These are phyloP conservation scores for Erodium texanum DNA, from an alignment of 441 rosid genomes.

Conservation along the genomic window DNA sequence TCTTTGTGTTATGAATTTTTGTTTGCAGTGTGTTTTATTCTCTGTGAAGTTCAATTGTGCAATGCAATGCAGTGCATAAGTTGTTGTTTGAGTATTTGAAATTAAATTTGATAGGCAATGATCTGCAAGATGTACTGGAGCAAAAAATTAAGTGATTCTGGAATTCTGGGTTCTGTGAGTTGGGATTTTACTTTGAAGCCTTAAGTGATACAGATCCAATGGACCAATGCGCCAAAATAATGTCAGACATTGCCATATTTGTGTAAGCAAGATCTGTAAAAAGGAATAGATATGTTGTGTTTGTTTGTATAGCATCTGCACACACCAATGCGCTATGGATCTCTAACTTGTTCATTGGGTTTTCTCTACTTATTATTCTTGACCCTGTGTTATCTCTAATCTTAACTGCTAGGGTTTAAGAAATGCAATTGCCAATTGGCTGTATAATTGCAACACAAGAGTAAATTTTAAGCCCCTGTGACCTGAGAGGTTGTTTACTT, in stretches of 20 bases:
- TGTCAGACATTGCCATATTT: no score
- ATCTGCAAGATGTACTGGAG: background rate
- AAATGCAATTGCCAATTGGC: no score
- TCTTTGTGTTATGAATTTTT: background rate
- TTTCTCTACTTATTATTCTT: no score
- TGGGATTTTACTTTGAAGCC: background rate
- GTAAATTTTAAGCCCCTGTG: background rate
- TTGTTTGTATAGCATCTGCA: background rate
- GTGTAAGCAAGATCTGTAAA: no score
- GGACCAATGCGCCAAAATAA: background rate
- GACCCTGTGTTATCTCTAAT: no score
- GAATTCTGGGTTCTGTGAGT: background rate
- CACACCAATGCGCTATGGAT: no score
- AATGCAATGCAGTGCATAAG: background rate
- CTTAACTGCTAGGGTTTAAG: no score
- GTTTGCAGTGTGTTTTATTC: background rate
- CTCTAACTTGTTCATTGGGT: no score
- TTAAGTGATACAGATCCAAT: background rate
- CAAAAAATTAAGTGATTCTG: background rate
- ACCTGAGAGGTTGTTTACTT: no score
- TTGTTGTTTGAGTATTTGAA: background rate
- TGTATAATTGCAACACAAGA: no score
- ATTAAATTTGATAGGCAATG: background rate
- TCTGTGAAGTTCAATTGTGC: background rate
- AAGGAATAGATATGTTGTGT: background rate